These are phyloP conservation scores for Coemansia sp. DNA, from an alignment of 192 early-diverging fungal genomes.

Conservation along the genomic window DNA sequence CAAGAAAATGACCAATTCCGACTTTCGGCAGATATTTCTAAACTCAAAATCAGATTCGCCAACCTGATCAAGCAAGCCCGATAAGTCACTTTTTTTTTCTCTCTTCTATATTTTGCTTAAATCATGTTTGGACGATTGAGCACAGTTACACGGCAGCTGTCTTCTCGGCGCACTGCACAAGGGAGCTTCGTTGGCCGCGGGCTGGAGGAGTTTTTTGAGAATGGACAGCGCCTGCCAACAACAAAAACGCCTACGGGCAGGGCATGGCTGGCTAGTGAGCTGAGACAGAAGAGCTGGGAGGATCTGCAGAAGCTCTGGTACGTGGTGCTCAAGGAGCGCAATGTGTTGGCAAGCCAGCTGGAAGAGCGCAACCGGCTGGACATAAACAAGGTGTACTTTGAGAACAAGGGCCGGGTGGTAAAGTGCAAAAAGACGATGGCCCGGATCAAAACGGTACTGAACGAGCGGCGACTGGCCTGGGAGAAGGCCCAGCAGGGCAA, in stretches of 20 bases:
- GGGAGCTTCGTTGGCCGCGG: conserved; percentile 54
- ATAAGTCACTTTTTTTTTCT: neutral
- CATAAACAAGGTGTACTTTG: conserved; percentile 56
- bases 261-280: conserved; percentile 84
- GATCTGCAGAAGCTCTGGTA: conserved; percentile 97
- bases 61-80: neutral
- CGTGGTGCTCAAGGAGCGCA: conserved; percentile 81
- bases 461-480: conserved; percentile 68
- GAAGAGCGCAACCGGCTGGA: conserved; percentile 64
- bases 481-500: conserved; percentile 48
- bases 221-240: conserved; percentile 53
- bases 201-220: conserved; percentile 66
- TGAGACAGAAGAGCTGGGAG: conserved; percentile 91
- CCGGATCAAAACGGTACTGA: conserved; percentile 75
- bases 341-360: conserved; percentile 69
- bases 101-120: conserved; percentile 2
- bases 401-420: conserved; percentile 61
- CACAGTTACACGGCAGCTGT: conserved; percentile 29
- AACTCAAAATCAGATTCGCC: neutral
- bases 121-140: conserved; percentile 34
- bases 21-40: conserved; percentile 36
- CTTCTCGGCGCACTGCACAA: conserved; percentile 46
- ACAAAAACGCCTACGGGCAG: conserved; percentile 62
- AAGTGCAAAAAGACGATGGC: conserved; percentile 86
- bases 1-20: conserved; percentile 21